Conservation (phyloP, 352 stramenopile genomes). For the Pythium inflatum region DNA sequence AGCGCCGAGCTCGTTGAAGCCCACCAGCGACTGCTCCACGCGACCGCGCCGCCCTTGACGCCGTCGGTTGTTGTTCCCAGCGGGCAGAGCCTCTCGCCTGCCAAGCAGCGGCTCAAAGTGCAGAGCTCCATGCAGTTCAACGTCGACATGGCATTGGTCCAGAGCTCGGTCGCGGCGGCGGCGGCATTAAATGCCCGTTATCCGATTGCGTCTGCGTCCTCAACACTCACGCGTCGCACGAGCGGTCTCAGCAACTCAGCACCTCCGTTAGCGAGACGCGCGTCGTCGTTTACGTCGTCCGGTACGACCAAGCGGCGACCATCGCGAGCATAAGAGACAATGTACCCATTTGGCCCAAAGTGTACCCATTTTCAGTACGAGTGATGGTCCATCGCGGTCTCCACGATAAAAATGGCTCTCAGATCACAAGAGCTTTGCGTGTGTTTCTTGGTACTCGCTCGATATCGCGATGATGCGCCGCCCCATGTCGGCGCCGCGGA, state of each 20-base stretch:
- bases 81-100: slow-evolving; percentile 15
- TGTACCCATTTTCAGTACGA: slow-evolving; percentile 18
- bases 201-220: background rate
- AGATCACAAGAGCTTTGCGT: background rate
- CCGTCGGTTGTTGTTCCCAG: too few relatives aligned
- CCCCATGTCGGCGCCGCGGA: slow-evolving; percentile 22
- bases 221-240: background rate
- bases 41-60: too few relatives aligned
- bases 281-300: slow-evolving; percentile 2
- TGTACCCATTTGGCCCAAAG: background rate
- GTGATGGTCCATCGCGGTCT: background rate
- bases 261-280: background rate
- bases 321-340: background rate
- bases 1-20: slow-evolving; percentile 33
- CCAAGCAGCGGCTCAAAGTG: slow-evolving; percentile 12
- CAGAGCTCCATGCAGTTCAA: slow-evolving; percentile 34
- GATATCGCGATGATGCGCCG: slow-evolving; percentile 8
- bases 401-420: slow-evolving; percentile 18
- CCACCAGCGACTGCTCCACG: slow-evolving; percentile 26
- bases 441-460: background rate
- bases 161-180: slow-evolving; percentile 33
- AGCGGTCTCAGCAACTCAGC: background rate
- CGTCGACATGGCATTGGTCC: slow-evolving; percentile 61
- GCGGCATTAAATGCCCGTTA: slow-evolving; percentile 10
- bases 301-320: slow-evolving; percentile 4